Conservation (phyloP, 306 rosid genomes). For the Casuarina cunninghamiana region DNA sequence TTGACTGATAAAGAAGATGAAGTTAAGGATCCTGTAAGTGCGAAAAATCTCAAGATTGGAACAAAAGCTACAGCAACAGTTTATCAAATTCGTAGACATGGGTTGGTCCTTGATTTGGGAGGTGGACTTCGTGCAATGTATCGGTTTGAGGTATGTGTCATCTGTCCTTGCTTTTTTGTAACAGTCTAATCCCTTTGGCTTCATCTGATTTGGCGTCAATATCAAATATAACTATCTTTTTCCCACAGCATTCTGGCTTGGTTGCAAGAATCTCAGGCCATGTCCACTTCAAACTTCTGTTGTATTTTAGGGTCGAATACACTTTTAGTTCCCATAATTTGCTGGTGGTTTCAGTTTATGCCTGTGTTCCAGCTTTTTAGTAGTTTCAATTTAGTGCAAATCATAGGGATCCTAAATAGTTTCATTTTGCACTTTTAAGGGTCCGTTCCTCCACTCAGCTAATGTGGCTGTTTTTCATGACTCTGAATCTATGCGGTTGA, state of each 20-base stretch:
- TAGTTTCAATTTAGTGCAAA: too few species aligned
- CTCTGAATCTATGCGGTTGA: too few species aligned
- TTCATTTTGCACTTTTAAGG: too few species aligned
- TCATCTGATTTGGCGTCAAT: neutral
- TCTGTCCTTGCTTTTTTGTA: slow-evolving; percentile 1
- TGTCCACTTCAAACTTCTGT: neutral
- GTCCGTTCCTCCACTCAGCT: too few species aligned
- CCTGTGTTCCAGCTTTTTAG: too few species aligned
- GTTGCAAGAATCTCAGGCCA: neutral
- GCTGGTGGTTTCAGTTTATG: too few species aligned
- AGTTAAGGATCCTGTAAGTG: slow-evolving; percentile 32
- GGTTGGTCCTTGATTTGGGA: slow-evolving; percentile 90
- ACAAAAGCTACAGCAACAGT: slow-evolving; percentile 65
- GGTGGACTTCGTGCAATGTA: slow-evolving; percentile 83
- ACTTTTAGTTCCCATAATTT: too few species aligned
- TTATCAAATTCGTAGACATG: slow-evolving; percentile 71
- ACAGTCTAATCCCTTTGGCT: neutral
- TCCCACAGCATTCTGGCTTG: neutral
- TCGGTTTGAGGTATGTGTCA: slow-evolving; percentile 66
- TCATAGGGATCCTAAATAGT: too few species aligned
- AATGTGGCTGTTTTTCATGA: too few species aligned
- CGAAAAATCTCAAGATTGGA: slow-evolving; percentile 63
- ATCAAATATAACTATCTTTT: neutral
- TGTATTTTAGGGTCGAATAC: neutral
- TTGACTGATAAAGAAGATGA: slow-evolving; percentile 27